phyloP scores from a whole-genome alignment of 1,139 yeast genomes.

The Sugiyamaella novakii region DNA sequence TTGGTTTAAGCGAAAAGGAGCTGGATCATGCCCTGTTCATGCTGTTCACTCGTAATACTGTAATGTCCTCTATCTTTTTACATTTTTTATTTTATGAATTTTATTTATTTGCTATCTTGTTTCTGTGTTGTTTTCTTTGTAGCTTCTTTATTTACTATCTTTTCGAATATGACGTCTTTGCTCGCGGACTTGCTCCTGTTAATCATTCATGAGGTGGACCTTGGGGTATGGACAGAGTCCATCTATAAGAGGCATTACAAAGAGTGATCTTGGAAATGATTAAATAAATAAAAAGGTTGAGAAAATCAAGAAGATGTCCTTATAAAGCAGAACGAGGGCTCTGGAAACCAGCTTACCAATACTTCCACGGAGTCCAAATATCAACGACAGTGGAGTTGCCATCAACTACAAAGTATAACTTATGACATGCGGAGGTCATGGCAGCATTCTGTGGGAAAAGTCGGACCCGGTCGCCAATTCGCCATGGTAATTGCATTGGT shows the following conservation, averaged over 20 bases:
- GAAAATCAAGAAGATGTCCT: too few relatives aligned
- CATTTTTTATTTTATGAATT: constrained; percentile 2
- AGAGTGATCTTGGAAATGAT: too few relatives aligned
- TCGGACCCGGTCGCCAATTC: constrained; percentile 56
- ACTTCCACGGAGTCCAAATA: constrained; percentile 71
- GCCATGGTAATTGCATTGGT: constrained; percentile 46
- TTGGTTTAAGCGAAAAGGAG: constrained; percentile 88
- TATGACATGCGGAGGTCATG: constrained; percentile 65
- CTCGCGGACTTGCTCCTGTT: too few relatives aligned
- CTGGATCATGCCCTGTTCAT: constrained; percentile 86
- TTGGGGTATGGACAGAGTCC: too few relatives aligned
- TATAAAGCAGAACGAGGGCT: too few relatives aligned
- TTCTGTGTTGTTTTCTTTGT: constrained; percentile 1
- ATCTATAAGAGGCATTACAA: too few relatives aligned
- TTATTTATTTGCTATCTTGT: constrained; percentile 1
- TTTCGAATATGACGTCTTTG: neutral
- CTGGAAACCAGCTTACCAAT: too few relatives aligned
- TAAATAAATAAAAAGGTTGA: too few relatives aligned
- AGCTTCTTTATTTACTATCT: neutral
- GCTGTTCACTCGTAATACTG: constrained; percentile 43
- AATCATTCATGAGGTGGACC: too few relatives aligned
- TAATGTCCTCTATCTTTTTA: neutral
- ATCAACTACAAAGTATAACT: constrained; percentile 58
- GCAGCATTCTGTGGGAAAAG: constrained; percentile 73
- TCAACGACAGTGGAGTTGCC: constrained; percentile 55